Base-by-base conservation (phyloP, 352 stramenopile genomes). In the Phytopythium kandeliae region DNA sequence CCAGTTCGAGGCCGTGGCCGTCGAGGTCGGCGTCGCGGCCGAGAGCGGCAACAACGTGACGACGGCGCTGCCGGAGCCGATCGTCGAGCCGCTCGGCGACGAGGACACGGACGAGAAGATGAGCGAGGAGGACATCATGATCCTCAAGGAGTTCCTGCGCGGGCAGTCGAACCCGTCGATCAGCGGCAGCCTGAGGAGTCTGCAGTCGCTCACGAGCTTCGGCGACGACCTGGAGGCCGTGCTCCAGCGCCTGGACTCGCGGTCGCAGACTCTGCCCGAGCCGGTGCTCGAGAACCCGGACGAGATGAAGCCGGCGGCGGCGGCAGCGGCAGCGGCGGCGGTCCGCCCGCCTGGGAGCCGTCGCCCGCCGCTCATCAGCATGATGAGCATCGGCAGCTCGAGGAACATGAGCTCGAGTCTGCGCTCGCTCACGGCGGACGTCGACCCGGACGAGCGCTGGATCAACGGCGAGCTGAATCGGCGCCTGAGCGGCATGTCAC, bases 371-470 rank as follows among this genome's bases (percentile, higher is more conserved):
- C 55, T 84, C 2, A 60, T 62, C 19, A 66, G 69, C 31, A 80
- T 85, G 71, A 54, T 85, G 60, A 85, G 73, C 62, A 65, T 85
- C 13, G 73, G 73, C 12, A 72, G 74, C 42, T 72, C 71, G 0
- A 74, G 68, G 47, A 52, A 52, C 46, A 52, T 52, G 46, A 80
- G 69, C 25, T 67, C 58, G 35, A 85, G 73, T 58, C 51, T 85
- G 8, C 73, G 73, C 15, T 79, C 69, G 25, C 59, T 85, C 26
- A 76, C 71, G 7, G 68, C 69, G n/a, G 58, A 75, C 37, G 62
- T 70, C 8, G 65, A 78, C 31, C 71, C 73, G 10, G 71, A 80
- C 12, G 69, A 80, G 33, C 60, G 58, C 2, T 85, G 71, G 66
- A 76, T 73, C 30, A 69, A 75, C 33, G 63, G 67, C 21, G 69